These are phyloP conservation scores for Russula olivacea DNA, from an alignment of 768 basidiomycete species.

Conservation along the genomic window DNA sequence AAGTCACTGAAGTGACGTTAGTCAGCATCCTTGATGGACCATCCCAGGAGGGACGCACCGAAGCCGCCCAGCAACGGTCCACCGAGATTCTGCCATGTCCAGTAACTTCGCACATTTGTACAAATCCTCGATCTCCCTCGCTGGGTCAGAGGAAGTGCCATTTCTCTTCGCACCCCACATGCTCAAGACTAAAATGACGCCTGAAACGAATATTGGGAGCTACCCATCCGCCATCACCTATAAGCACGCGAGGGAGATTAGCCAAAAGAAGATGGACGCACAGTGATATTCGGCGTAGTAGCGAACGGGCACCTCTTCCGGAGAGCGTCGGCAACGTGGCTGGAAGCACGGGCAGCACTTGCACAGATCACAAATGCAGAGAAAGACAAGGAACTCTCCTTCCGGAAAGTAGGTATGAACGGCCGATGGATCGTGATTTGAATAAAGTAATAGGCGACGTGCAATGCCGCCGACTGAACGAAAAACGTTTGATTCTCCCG, in stretches of 20 bases:
- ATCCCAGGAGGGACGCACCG: slow-evolving; percentile 1
- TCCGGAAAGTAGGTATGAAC: slow-evolving; percentile 39
- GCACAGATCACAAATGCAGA: slow-evolving; percentile 50
- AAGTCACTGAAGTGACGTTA: slow-evolving; percentile 12
- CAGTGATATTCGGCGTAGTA: slow-evolving; percentile 19
- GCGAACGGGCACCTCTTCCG: slow-evolving; percentile 26
- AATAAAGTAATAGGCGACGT: slow-evolving; percentile 38
- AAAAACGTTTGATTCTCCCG: slow-evolving; percentile 35
- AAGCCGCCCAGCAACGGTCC: slow-evolving; percentile 22
- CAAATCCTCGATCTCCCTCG: slow-evolving; percentile 47
- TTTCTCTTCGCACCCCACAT: slow-evolving; percentile 48
- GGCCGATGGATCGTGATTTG: slow-evolving; percentile 48
- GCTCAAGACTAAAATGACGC: slow-evolving; percentile 49
- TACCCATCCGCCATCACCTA: slow-evolving; percentile 21
- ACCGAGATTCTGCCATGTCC: slow-evolving; percentile 21
- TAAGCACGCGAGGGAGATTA: not conserved
- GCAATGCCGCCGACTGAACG: slow-evolving; percentile 37
- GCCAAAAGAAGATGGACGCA: slow-evolving; percentile 1
- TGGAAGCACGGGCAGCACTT: slow-evolving; percentile 46
- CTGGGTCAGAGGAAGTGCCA: slow-evolving; percentile 38
- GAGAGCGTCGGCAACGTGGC: slow-evolving; percentile 38
- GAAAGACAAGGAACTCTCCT: slow-evolving; percentile 33
- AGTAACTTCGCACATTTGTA: slow-evolving; percentile 40
- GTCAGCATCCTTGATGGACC: not conserved
- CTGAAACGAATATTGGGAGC: slow-evolving; percentile 40